Percentiles rank a stretch among this genome's conserved stretches.
These are phyloP conservation scores for Leccinum barrowsii DNA, from an alignment of 768 basidiomycete genomes.

Conservation along the genomic window DNA sequence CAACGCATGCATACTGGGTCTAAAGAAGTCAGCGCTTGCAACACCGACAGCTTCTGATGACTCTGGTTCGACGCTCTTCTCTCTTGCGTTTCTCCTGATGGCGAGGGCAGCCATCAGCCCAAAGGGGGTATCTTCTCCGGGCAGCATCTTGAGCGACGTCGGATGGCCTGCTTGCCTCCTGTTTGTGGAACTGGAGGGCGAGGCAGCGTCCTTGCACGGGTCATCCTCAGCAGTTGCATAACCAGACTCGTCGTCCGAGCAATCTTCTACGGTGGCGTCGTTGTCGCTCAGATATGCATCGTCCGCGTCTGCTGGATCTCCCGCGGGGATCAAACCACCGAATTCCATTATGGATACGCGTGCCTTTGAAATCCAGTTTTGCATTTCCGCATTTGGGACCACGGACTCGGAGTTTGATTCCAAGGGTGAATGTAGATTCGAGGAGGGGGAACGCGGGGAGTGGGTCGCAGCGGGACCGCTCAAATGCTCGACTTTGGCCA, in stretches of 20 bases:
- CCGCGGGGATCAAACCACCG: constrained; percentile 61
- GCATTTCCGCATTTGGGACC: constrained; percentile 52
- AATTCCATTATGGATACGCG: constrained; percentile 66
- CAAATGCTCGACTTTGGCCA: constrained; percentile 59
- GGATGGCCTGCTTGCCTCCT: constrained; percentile 39
- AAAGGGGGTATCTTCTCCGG: constrained; percentile 61
- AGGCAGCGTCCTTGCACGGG: constrained; percentile 21
- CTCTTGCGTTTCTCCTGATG: constrained; percentile 43
- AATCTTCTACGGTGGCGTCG: constrained; percentile 32
- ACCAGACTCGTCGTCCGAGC: constrained; percentile 37
- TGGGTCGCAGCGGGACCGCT: constrained; percentile 32
- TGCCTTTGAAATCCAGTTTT: constrained; percentile 77
- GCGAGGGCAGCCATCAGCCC: constrained; percentile 72
- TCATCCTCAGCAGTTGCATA: constrained; percentile 24
- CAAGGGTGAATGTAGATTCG: constrained; percentile 27
- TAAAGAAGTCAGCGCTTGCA: constrained; percentile 67
- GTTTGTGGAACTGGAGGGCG: constrained; percentile 32
- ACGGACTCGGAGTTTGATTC: constrained; percentile 24
- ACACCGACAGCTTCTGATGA: constrained; percentile 58
- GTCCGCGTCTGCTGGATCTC: constrained; percentile 52
- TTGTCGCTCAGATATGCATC: constrained; percentile 34
- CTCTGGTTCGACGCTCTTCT: constrained; percentile 40
- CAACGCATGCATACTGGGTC: constrained; percentile 40
- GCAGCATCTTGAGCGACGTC: constrained; percentile 52
- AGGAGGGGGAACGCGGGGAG: constrained; percentile 35